Evolutionary conservation across 208 protist genomes (phyloP), one percentile per base, ranked within the genome.

Genomic region (Acanthamoeba castellanii): DNA sequence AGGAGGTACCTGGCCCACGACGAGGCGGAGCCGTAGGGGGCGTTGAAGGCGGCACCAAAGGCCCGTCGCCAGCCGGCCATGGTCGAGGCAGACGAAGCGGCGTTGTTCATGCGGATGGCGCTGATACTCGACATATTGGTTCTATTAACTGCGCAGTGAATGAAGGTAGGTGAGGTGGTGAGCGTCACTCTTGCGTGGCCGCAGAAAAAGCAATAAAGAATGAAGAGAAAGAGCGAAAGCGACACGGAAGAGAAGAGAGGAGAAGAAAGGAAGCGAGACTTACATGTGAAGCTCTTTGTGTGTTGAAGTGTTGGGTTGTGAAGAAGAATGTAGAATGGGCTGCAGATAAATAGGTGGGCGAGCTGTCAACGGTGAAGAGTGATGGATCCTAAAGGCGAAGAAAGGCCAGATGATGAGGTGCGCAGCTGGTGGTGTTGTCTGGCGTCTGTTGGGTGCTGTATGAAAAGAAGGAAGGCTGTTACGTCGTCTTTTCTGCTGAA

Each of bases 41-140:
- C 78, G 78, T 87, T 22, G 78, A 87, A 87, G 78, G 78, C 78
- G n/a, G 45, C 45, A 25, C 45, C 47, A 6, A 87, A 87, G 47
- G 78, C 78, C 16, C 50, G 7, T 87, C 78, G 78, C 78, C 78
- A 87, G 30, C 47, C 11, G n/a, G 47, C 78, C 13, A 37, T 42
- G 32, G 68, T 74, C 18, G 68, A 50, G 7, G 76, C 6, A 22
- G 42, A n/a, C 18, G 78, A 82, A 42, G n/a, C 14, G 32, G 50
- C 61, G 66, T 13, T 59, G 90, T 7, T 82, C 59, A n/a, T 34
- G 70, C 70, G n/a, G 34, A 78, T 27, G 11, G 70, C 70, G 9
- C 18, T 78, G 30, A 78, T 78, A 22, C 32, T 78, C n/a, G 70
- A 78, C 70, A 78, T 78, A 9, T 27, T 78, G 32, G 9, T 34